Evolutionary conservation across 305 asterid species (phyloP).

Genomic region (Fraxinus paxiana): DNA sequence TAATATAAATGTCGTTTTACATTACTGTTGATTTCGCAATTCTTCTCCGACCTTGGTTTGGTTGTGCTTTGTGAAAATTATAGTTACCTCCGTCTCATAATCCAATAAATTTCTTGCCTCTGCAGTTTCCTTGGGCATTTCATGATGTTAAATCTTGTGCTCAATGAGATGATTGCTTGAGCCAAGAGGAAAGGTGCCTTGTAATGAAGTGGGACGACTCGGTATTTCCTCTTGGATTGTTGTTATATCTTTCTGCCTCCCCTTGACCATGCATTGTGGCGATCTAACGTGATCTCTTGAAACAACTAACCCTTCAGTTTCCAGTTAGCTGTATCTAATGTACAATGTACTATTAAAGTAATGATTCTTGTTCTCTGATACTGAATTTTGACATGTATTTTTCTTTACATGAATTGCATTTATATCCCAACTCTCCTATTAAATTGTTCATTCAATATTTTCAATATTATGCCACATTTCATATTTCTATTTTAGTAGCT

Average conservation of each 20-base stretch:
- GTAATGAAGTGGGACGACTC: background rate
- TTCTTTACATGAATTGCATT: background rate
- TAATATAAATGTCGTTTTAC: background rate
- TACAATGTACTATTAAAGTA: background rate
- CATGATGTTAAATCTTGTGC: background rate
- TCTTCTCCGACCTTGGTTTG: background rate
- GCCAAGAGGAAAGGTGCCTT: background rate
- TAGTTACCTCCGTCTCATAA: background rate
- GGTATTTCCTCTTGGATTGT: background rate
- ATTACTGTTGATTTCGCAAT: background rate
- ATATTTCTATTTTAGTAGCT: background rate
- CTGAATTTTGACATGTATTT: background rate
- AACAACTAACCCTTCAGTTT: background rate
- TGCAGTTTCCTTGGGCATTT: background rate
- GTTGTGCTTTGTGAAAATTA: background rate
- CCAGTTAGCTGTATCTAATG: background rate
- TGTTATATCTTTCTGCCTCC: background rate
- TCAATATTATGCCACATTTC: background rate
- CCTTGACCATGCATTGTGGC: background rate
- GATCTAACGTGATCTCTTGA: background rate
- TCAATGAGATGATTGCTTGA: background rate
- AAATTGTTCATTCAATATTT: background rate
- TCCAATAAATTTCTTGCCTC: background rate
- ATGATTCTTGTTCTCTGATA: background rate
- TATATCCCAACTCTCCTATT: background rate